Percentiles rank a stretch among this genome's conserved stretches.
Evolutionary conservation across 768 basidiomycete species (phyloP).

Genomic region (Rickenella mellea): DNA sequence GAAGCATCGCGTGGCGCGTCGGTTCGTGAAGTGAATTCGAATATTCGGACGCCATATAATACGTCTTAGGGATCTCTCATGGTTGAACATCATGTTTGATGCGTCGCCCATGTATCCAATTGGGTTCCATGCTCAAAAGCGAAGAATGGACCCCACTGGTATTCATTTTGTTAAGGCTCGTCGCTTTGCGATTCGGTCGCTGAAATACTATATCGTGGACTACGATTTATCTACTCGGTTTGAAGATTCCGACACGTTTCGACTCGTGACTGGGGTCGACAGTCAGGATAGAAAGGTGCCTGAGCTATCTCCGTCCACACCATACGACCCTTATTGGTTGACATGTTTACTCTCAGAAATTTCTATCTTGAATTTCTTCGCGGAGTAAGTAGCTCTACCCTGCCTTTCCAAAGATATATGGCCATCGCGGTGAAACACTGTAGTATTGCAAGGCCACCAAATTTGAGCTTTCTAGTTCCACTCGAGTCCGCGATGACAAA

Average conservation of each 20-base stretch:
- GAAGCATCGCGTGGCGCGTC: constrained; percentile 5
- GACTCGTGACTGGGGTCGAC: constrained; percentile 6
- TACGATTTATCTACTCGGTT: constrained; percentile 16
- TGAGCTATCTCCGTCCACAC: constrained; percentile 8
- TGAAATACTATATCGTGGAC: constrained; percentile 18
- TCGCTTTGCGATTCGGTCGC: background rate
- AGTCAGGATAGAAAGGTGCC: constrained; percentile 12
- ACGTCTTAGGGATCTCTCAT: constrained; percentile 11
- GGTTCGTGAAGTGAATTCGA: too few species aligned
- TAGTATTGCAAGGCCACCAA: background rate
- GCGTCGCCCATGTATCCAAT: constrained; percentile 10
- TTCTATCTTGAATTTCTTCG: too few species aligned
- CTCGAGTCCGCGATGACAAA: background rate
- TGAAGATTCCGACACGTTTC: background rate
- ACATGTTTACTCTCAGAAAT: constrained; percentile 15
- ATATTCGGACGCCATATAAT: too few species aligned
- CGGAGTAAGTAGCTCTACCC: too few species aligned
- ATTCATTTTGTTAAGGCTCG: background rate
- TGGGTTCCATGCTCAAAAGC: constrained; percentile 13
- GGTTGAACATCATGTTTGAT: constrained; percentile 16
- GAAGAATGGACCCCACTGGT: background rate
- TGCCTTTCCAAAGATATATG: too few species aligned
- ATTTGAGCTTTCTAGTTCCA: background rate
- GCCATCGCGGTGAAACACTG: too few species aligned
- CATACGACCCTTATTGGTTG: constrained; percentile 17